Evolutionary conservation across 2,329 filamentous ascomycete genomes (phyloP).

Genomic region (Mycocentrospora acerina): DNA sequence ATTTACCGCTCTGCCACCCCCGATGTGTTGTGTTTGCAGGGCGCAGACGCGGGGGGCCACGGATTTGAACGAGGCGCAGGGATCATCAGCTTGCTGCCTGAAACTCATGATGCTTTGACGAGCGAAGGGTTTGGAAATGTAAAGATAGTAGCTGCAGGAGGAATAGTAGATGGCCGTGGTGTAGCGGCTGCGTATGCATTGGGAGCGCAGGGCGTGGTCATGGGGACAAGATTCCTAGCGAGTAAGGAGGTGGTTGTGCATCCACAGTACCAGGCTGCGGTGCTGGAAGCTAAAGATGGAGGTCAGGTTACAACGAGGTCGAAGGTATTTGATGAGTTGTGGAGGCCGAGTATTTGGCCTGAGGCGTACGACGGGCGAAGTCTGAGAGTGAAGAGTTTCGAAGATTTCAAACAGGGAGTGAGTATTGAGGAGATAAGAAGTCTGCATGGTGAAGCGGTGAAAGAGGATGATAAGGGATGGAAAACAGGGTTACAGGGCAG

Average conservation of each 20-base stretch:
- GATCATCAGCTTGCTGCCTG: conserved; percentile 60
- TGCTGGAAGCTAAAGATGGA: conserved; percentile 52
- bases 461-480: conserved; percentile 53
- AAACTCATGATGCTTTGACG: conserved; percentile 54
- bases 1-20: conserved; percentile 52
- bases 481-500: conserved; percentile 52
- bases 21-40: conserved; percentile 65
- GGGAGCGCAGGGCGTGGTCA: conserved; percentile 56
- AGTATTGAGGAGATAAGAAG: conserved; percentile 46
- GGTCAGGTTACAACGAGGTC: conserved; percentile 53
- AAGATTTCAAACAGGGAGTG: conserved; percentile 42
- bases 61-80: conserved; percentile 59
- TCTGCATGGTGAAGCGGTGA: conserved; percentile 49
- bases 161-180: conserved; percentile 61
- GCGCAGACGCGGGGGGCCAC: conserved; percentile 65
- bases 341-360: conserved; percentile 61
- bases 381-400: conserved; percentile 56
- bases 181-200: conserved; percentile 60
- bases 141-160: conserved; percentile 58
- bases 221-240: conserved; percentile 68
- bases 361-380: conserved; percentile 58
- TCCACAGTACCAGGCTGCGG: conserved; percentile 48
- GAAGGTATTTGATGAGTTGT: conserved; percentile 55
- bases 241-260: conserved; percentile 49
- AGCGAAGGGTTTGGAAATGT: conserved; percentile 25